A percentile compares a stretch with the other conserved stretches of the same genome.
These are phyloP conservation scores for Sclerotinia spermophila DNA, from an alignment of 2,329 filamentous ascomycete species.

Conservation along the genomic window DNA sequence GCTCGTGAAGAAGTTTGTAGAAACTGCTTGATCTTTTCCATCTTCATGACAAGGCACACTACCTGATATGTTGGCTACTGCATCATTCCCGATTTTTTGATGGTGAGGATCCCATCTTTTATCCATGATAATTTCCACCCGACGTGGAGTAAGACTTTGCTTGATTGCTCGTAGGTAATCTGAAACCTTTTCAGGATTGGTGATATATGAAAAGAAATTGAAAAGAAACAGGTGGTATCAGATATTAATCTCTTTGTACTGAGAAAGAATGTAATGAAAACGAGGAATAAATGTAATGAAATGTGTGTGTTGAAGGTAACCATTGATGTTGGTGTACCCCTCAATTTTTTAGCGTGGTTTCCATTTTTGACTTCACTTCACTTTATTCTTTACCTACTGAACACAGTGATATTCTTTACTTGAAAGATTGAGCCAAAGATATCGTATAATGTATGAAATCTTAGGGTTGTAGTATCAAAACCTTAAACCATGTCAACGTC, in stretches of 20 bases:
- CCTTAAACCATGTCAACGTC: not conserved
- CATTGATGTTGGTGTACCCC: constrained; percentile 1
- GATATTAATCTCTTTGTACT: not conserved
- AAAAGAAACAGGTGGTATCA: not conserved
- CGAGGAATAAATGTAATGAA: not conserved
- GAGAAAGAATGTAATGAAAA: not conserved
- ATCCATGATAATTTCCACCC: constrained; percentile 3
- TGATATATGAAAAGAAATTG: constrained; percentile 3
- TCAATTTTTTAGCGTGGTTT: constrained; percentile 10
- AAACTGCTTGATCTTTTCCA: not conserved
- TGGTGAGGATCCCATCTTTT: constrained; percentile 25
- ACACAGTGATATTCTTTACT: not conserved
- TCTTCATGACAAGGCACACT: not conserved
- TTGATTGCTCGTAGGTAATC: not conserved
- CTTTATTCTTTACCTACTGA: not conserved
- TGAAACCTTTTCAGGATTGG: not conserved
- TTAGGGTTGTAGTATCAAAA: not conserved
- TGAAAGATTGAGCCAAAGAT: not conserved
- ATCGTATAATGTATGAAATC: not conserved
- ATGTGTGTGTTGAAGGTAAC: not conserved
- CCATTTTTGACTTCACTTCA: not conserved
- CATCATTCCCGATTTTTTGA: constrained; percentile 30
- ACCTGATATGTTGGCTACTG: not conserved
- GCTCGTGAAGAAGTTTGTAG: not conserved
- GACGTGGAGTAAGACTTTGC: not conserved